Evolutionary conservation across 2,329 filamentous ascomycete species (phyloP).

Genomic region (Thermomyces lanuginosus): DNA sequence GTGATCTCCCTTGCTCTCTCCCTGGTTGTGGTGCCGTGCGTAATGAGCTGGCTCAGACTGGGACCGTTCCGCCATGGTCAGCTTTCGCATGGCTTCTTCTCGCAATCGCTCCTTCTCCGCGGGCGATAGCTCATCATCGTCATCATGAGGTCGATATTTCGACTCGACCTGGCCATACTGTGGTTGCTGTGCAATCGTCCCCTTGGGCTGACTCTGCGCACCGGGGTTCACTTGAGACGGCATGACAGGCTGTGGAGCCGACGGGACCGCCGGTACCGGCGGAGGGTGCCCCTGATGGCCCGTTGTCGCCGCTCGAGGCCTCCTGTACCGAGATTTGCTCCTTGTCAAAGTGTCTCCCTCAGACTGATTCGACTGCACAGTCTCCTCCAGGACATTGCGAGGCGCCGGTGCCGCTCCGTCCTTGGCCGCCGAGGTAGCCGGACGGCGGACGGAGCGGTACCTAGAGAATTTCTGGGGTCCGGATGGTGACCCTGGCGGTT

Average conservation of each 20-base stretch:
- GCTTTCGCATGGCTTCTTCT: conserved; percentile 18
- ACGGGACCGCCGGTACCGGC: conserved; percentile 7
- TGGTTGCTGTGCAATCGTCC: not conserved
- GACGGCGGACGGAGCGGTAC: conserved; percentile 41
- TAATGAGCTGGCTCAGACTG: conserved; percentile 1
- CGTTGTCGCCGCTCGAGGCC: conserved; percentile 9
- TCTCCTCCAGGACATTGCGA: conserved; percentile 1
- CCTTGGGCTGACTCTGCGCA: not conserved
- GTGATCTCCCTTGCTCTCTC: conserved; percentile 2
- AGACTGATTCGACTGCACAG: too few species aligned
- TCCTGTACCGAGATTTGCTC: conserved; percentile 25
- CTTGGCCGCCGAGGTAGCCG: conserved; percentile 10
- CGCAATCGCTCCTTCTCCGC: conserved; percentile 12
- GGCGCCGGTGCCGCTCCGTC: not conserved
- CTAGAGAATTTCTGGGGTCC: conserved; percentile 39
- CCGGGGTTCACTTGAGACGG: not conserved
- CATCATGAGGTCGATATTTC: conserved; percentile 1
- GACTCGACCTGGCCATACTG: not conserved
- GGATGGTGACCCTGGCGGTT: conserved; percentile 3
- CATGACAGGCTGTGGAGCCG: conserved; percentile 1
- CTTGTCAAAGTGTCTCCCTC: conserved; percentile 14
- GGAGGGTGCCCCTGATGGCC: conserved; percentile 3
- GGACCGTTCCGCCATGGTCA: conserved; percentile 14
- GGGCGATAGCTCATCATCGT: conserved; percentile 8
- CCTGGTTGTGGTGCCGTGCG: not conserved